Base-by-base conservation (phyloP, 1,284 basidiomycete genomes). In the Tylopilus sp. region DNA sequence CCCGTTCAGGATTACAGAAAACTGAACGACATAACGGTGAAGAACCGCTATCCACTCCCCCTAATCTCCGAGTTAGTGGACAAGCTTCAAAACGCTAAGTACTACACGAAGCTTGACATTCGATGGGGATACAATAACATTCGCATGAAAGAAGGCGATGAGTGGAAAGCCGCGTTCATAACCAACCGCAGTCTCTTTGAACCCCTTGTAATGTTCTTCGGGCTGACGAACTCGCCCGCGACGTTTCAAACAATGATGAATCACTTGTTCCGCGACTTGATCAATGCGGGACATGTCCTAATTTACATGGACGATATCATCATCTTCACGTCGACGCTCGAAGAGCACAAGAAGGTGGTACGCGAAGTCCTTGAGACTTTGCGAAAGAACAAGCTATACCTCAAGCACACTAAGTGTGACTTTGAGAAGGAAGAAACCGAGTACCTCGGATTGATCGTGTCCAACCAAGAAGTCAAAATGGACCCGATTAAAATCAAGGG, bases 401-500 rank as follows among this genome's bases (percentile, higher is more conserved):
- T 41, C 6, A 41, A 41, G 8, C 39, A 41, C 16, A 18, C 39
- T 1, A 86, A 86, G 58, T 86, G 83, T 57, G 57, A 70, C 0
- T 86, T 86, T 67, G 61, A 77, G 7, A 22, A 60, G 1, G 3
- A 18, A 0, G n/a, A 72, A 29, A 69, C 80, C 0, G 76, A 82
- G 15, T 87, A 81, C 67, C 70, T 87, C 0, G 83, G 85, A 0
- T 71, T 81, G 47, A 70, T 83, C 53, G 65, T 85, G 6, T 39
- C 57, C 0, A 33, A 68, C 33, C 62, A 72, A 1, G 67, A 73
- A 0, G 39, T 84, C 1, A 19, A 54, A 0, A 84, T 86, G 82
- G 80, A 83, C 57, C 71, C 73, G 0, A 65, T 65, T 0, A 87
- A 87, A 64, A 67, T 86, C 0, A 19, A 76, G 1, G 75, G 74